Percentiles rank a stretch among this genome's conserved stretches.
phyloP scores from a whole-genome alignment of 345 rosid genomes.

The Melaleuca alternifolia region DNA sequence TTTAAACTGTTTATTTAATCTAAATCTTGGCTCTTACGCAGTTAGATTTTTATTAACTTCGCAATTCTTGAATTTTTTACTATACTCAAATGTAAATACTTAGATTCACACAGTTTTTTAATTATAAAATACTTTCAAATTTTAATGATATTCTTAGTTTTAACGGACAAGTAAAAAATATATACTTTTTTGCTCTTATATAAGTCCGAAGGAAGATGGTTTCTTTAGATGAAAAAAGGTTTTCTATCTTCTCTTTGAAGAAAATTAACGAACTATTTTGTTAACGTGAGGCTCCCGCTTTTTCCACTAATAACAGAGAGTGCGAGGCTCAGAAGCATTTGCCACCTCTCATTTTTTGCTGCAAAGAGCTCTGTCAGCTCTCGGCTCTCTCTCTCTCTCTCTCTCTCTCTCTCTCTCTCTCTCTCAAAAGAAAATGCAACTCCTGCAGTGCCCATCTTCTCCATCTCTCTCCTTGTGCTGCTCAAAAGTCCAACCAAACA shows the following conservation, averaged over 20 bases:
- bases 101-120: not conserved
- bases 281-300: not conserved
- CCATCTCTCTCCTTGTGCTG: not conserved
- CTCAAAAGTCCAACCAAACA: not conserved
- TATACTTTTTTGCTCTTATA: not conserved
- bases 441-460: not conserved
- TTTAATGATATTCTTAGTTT: not conserved
- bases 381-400: not conserved
- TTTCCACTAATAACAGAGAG: not conserved
- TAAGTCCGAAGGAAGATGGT: rapidly evolving
- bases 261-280: not conserved
- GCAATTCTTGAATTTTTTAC: not conserved
- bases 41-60: rapidly evolving
- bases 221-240: not conserved
- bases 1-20: not conserved
- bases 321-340: not conserved
- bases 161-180: not conserved
- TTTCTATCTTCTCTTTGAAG: rapidly evolving
- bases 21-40: rapidly evolving
- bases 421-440: not conserved
- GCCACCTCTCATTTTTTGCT: not conserved
- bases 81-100: not conserved
- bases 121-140: not conserved
- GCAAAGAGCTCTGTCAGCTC: not conserved
- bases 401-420: not conserved